phyloP scores from a whole-genome alignment of 2,329 filamentous ascomycete species.

The Aspergillus glaucus region DNA sequence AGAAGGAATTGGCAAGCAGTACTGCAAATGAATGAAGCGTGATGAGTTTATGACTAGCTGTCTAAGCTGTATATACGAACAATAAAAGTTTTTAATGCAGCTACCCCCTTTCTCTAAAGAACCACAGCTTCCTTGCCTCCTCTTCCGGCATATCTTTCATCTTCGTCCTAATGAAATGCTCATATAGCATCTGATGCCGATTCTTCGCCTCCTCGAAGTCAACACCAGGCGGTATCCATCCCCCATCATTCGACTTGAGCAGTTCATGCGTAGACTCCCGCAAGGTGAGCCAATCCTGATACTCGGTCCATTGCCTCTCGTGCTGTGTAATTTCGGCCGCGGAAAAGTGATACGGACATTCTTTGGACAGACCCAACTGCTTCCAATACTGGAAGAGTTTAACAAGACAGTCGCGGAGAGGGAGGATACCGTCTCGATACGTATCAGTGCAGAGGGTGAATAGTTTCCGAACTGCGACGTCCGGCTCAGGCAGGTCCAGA shows the following conservation, averaged over 20 bases:
- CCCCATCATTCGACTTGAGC: conserved; percentile 9
- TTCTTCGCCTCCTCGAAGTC: conserved; percentile 9
- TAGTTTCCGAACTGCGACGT: conserved; percentile 9
- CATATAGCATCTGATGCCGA: conserved; percentile 8
- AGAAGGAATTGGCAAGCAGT: background rate
- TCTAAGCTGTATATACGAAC: background rate
- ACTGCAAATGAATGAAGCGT: background rate
- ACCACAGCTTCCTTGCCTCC: conserved; percentile 12
- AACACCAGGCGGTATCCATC: conserved; percentile 10
- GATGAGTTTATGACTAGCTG: background rate
- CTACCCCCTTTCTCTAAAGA: conserved; percentile 8
- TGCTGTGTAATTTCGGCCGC: conserved; percentile 7
- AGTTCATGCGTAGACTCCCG: conserved; percentile 10
- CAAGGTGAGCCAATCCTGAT: conserved; percentile 11
- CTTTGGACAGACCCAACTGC: conserved; percentile 2
- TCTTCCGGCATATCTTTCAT: conserved; percentile 5
- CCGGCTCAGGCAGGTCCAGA: conserved; percentile 12
- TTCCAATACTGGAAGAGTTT: conserved; percentile 11
- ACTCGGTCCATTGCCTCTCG: conserved; percentile 6
- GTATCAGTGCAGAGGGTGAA: conserved; percentile 10
- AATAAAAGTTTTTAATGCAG: background rate
- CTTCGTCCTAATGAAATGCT: conserved; percentile 8
- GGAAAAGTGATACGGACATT: conserved; percentile 10
- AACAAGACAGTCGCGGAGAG: conserved; percentile 8
- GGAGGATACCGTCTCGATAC: conserved; percentile 11